phyloP scores from a whole-genome alignment of 768 basidiomycete species.

The Boletus edulis region DNA sequence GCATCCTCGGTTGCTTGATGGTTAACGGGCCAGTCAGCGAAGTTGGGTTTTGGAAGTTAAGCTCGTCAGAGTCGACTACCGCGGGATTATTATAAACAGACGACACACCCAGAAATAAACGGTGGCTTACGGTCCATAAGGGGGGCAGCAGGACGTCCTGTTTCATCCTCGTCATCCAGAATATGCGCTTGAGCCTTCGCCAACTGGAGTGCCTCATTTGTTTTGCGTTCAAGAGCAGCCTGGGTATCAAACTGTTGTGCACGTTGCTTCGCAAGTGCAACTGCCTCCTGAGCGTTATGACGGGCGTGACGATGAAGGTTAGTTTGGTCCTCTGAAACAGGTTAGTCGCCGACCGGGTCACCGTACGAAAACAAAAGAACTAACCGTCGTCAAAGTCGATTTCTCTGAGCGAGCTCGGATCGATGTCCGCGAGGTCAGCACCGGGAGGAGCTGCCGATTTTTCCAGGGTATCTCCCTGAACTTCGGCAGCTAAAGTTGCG shows the following conservation, averaged over 20 bases:
- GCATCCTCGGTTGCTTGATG: constrained; percentile 90
- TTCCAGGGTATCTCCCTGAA: constrained; percentile 59
- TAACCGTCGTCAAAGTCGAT: constrained; percentile 91
- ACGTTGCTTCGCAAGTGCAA: constrained; percentile 71
- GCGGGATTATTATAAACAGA: constrained; percentile 3
- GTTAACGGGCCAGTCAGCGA: constrained; percentile 81
- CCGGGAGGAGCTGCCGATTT: constrained; percentile 48
- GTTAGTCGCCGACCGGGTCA: not conserved
- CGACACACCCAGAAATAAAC: not conserved
- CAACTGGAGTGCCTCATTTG: constrained; percentile 70
- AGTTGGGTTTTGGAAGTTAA: constrained; percentile 99
- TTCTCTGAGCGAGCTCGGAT: constrained; percentile 54
- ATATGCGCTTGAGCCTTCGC: constrained; percentile 53
- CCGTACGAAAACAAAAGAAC: constrained; percentile 18
- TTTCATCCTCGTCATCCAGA: constrained; percentile 41
- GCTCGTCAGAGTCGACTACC: constrained; percentile 90
- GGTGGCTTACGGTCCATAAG: constrained; percentile 68
- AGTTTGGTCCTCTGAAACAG: constrained; percentile 71
- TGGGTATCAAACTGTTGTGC: constrained; percentile 85
- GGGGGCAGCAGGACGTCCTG: constrained; percentile 37
- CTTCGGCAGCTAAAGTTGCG: constrained; percentile 59
- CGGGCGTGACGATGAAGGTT: constrained; percentile 84
- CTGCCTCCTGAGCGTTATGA: constrained; percentile 86
- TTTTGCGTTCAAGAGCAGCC: constrained; percentile 77
- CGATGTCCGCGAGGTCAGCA: constrained; percentile 55